These are phyloP conservation scores for Plasmodium cynomolgi DNA, from an alignment of 169 alveolate genomes.

Conservation along the genomic window DNA sequence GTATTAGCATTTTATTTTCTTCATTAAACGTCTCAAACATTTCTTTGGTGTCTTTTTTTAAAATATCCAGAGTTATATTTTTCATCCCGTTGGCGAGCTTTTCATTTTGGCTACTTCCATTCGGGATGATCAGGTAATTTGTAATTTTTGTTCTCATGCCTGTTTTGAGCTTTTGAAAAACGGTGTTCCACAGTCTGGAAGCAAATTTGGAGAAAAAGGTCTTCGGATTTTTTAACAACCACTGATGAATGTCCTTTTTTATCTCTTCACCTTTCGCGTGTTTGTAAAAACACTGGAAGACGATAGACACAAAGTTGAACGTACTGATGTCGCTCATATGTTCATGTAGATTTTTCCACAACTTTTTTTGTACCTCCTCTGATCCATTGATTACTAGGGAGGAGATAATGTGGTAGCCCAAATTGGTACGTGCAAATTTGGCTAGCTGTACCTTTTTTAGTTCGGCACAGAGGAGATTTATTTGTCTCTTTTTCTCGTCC, in stretches of 20 bases:
- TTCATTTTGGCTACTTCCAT: not conserved
- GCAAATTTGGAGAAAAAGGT: conserved; percentile 50
- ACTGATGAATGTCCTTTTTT: conserved; percentile 13
- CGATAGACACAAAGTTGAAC: conserved; percentile 27
- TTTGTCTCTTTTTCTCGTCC: conserved; percentile 29
- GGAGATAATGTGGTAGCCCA: conserved; percentile 59
- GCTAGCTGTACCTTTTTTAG: conserved; percentile 31
- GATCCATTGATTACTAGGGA: conserved; percentile 49
- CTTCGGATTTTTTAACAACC: conserved; percentile 48
- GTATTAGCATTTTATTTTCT: conserved; percentile 18
- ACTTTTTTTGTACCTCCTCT: conserved; percentile 52
- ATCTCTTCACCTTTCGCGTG: conserved; percentile 45
- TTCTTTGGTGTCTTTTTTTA: conserved; percentile 36
- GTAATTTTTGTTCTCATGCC: conserved; percentile 21
- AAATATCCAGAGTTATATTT: conserved; percentile 25
- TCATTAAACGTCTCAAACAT: conserved; percentile 27
- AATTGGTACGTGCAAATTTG: conserved; percentile 65
- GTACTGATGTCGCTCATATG: conserved; percentile 24
- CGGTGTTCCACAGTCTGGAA: conserved; percentile 57
- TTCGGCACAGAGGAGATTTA: not conserved
- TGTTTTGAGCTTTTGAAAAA: conserved; percentile 56
- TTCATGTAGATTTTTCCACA: conserved; percentile 10
- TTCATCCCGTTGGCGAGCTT: not conserved
- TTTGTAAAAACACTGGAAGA: conserved; percentile 72
- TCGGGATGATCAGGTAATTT: conserved; percentile 39